A percentile compares a stretch with the other conserved stretches of the same genome.
Evolutionary conservation across 2,329 filamentous ascomycete genomes (phyloP).

Genomic region (Colletotrichum noveboracense): DNA sequence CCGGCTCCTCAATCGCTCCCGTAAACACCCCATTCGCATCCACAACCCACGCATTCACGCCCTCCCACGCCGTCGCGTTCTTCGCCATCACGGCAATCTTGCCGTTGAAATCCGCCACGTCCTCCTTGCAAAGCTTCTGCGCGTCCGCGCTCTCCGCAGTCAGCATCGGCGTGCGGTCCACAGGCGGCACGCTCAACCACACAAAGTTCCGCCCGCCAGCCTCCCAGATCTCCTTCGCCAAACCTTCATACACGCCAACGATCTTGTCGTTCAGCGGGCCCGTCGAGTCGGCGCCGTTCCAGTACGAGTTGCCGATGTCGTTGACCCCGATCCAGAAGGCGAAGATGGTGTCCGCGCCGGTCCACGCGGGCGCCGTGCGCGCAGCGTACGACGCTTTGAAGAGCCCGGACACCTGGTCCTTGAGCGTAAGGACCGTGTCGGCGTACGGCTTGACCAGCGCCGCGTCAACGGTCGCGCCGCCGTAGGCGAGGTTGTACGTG

Average conservation of each 20-base stretch:
- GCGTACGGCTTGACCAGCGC: constrained; percentile 55
- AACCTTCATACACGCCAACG: constrained; percentile 45
- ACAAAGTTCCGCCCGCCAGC: constrained; percentile 63
- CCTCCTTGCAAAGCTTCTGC: constrained; percentile 41
- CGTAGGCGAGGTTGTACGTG: constrained; percentile 59
- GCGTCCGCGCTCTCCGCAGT: constrained; percentile 39
- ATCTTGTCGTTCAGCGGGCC: constrained; percentile 40
- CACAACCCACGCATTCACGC: constrained; percentile 56
- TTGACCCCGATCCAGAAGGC: constrained; percentile 62
- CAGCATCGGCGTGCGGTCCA: constrained; percentile 58
- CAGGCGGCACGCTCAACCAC: constrained; percentile 63
- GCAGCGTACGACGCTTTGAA: constrained; percentile 30
- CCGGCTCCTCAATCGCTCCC: constrained; percentile 56
- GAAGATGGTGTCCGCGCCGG: constrained; percentile 43
- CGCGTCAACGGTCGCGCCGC: constrained; percentile 59
- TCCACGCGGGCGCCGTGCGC: constrained; percentile 41
- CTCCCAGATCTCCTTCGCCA: constrained; percentile 52
- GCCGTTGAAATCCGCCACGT: constrained; percentile 57
- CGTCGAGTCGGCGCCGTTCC: constrained; percentile 30
- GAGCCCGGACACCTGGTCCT: constrained; percentile 50
- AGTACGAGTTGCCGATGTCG: constrained; percentile 57
- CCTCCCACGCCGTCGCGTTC: constrained; percentile 41
- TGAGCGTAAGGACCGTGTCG: constrained; percentile 51
- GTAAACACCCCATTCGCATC: constrained; percentile 58
- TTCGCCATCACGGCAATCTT: constrained; percentile 45